These are phyloP conservation scores for Teunomyces aglyptinius DNA, from an alignment of 805 yeast species.

Conservation along the genomic window DNA sequence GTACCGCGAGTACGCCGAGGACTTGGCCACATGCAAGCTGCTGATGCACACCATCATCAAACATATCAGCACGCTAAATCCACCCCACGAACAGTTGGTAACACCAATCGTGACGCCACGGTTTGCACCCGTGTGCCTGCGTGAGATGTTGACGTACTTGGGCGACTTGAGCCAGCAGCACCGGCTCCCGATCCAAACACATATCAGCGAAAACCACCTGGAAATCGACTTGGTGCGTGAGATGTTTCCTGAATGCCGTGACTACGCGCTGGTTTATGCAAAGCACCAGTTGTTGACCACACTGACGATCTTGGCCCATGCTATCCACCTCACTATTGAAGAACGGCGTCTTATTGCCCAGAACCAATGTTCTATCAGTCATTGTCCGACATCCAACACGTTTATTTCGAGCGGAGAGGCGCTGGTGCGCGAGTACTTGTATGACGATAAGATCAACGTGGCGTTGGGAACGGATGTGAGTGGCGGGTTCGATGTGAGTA, in stretches of 20 bases:
- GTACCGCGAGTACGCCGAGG: constrained; percentile 67
- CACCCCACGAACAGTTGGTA: constrained; percentile 45
- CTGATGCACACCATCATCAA: constrained; percentile 57
- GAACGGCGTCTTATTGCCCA: constrained; percentile 60
- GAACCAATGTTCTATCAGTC: constrained; percentile 71
- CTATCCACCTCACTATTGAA: constrained; percentile 65
- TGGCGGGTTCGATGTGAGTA: constrained; percentile 43
- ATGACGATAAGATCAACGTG: constrained; percentile 67
- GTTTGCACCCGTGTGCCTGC: constrained; percentile 86
- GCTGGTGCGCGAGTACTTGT: constrained; percentile 61
- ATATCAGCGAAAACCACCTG: constrained; percentile 73
- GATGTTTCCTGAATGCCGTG: constrained; percentile 66
- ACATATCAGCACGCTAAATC: constrained; percentile 55
- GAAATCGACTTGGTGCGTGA: constrained; percentile 75
- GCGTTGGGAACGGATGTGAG: constrained; percentile 54
- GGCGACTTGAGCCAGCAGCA: constrained; percentile 54
- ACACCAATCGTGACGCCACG: constrained; percentile 87
- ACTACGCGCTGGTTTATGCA: constrained; percentile 78
- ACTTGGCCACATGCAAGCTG: constrained; percentile 49
- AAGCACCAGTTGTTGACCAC: constrained; percentile 55
- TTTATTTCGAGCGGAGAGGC: constrained; percentile 90
- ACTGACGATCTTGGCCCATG: constrained; percentile 85
- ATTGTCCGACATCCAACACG: constrained; percentile 91
- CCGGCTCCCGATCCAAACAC: constrained; percentile 79
- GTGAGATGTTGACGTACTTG: constrained; percentile 57